These are phyloP conservation scores for Botryotinia narcissicola DNA, from an alignment of 2,329 filamentous ascomycete genomes.

Conservation along the genomic window DNA sequence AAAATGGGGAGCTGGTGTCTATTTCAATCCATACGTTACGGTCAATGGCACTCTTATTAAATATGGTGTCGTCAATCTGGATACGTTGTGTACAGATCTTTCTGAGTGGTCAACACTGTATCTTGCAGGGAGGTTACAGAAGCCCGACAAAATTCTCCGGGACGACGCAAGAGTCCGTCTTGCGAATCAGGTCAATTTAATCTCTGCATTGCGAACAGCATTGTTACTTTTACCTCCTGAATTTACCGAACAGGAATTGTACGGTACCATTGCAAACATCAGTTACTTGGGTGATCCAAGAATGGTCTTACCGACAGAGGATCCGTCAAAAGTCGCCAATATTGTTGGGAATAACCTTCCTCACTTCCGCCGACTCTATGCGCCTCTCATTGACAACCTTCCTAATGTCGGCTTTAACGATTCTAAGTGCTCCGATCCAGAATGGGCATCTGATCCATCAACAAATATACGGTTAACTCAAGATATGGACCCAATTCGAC, in stretches of 20 bases:
- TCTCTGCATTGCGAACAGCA: slow-evolving; percentile 86
- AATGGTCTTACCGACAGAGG: slow-evolving; percentile 87
- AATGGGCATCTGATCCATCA: slow-evolving; percentile 62
- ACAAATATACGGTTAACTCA: slow-evolving; percentile 71
- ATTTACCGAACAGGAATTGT: slow-evolving; percentile 86
- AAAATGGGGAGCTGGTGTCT: slow-evolving; percentile 85
- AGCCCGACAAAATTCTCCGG: slow-evolving; percentile 94
- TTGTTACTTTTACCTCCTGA: slow-evolving; percentile 78
- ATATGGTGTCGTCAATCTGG: slow-evolving; percentile 93
- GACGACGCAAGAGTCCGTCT: slow-evolving; percentile 90
- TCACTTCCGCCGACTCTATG: slow-evolving; percentile 89
- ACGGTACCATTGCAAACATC: slow-evolving; percentile 85
- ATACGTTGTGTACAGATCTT: slow-evolving; percentile 83
- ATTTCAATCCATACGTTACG: slow-evolving; percentile 94
- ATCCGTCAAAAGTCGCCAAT: slow-evolving; percentile 88
- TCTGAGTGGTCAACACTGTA: slow-evolving; percentile 93
- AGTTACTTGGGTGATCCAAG: slow-evolving; percentile 96
- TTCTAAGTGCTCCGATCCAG: slow-evolving; percentile 52
- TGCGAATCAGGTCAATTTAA: slow-evolving; percentile 92
- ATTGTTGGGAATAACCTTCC: slow-evolving; percentile 89
- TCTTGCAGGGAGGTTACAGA: slow-evolving; percentile 92
- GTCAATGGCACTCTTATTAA: slow-evolving; percentile 96
- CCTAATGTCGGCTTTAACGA: slow-evolving; percentile 83
- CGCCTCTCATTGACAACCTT: slow-evolving; percentile 81
- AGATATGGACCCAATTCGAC: slow-evolving; percentile 87